Conservation (phyloP, 805 yeast genomes). For the Vanderwaltozyma tropicalis region DNA sequence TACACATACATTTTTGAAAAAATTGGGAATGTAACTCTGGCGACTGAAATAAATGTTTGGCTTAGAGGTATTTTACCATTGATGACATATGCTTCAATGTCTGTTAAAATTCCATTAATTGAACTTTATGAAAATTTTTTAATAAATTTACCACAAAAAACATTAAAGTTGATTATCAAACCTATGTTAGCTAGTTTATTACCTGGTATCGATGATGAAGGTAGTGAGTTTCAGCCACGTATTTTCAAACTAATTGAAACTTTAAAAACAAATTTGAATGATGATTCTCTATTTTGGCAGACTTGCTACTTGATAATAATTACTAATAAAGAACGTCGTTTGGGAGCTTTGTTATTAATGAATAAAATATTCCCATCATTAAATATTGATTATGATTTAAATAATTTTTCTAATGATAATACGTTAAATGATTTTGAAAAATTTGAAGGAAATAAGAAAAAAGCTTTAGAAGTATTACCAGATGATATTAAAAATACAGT, state of each 20-base stretch:
- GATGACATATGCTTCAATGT: conserved; percentile 79
- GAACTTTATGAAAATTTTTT: conserved; percentile 49
- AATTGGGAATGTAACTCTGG: conserved; percentile 45
- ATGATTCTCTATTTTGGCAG: conserved; percentile 82
- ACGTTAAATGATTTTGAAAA: no score
- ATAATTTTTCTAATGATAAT: neutral
- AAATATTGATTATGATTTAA: conserved; percentile 12
- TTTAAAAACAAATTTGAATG: conserved; percentile 44
- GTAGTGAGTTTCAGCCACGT: conserved; percentile 67
- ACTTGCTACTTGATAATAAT: conserved; percentile 64
- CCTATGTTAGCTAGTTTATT: conserved; percentile 66
- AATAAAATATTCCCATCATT: conserved; percentile 53
- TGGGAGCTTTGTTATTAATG: conserved; percentile 75
- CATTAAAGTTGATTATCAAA: conserved; percentile 46
- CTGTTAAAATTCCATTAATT: conserved; percentile 71
- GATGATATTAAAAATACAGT: conserved; percentile 50
- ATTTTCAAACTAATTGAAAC: conserved; percentile 50
- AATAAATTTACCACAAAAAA: conserved; percentile 38
- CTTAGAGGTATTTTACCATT: conserved; percentile 87
- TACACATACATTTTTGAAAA: conserved; percentile 61
- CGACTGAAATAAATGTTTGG: conserved; percentile 61
- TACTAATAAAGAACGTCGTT: conserved; percentile 65
- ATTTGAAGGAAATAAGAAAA: neutral
- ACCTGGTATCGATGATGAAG: conserved; percentile 88
- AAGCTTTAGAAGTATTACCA: conserved; percentile 35